Evolutionary conservation across 2,329 filamentous ascomycete species (phyloP).

Genomic region (Thielaviopsis ethacetica): DNA sequence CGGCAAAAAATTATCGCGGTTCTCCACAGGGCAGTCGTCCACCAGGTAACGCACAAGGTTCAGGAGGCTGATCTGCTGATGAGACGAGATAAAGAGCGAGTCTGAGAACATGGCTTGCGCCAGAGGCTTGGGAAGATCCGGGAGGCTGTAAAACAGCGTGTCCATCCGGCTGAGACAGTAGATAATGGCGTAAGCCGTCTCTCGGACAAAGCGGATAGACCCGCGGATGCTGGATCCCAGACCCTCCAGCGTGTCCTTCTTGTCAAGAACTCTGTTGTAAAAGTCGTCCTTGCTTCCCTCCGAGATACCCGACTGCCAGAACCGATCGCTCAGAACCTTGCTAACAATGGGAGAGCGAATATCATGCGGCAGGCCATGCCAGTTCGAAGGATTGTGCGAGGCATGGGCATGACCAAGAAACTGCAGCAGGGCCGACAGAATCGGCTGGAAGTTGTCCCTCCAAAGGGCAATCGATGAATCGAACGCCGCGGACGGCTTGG

Average conservation of each 20-base stretch:
- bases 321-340: slow-evolving; percentile 78
- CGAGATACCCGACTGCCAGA: slow-evolving; percentile 97
- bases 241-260: slow-evolving; percentile 78
- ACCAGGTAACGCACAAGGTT: slow-evolving; percentile 80
- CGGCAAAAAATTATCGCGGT: slow-evolving; percentile 66
- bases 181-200: slow-evolving; percentile 85
- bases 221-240: slow-evolving; percentile 87
- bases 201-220: slow-evolving; percentile 73
- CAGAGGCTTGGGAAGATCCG: slow-evolving; percentile 65
- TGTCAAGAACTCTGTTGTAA: slow-evolving; percentile 77
- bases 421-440: slow-evolving; percentile 74
- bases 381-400: slow-evolving; percentile 74
- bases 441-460: slow-evolving; percentile 63
- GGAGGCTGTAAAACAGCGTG: slow-evolving; percentile 78
- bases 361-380: slow-evolving; percentile 59
- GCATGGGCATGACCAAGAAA: slow-evolving; percentile 82
- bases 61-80: slow-evolving; percentile 86
- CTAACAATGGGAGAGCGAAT: slow-evolving; percentile 56
- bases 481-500: slow-evolving; percentile 55
- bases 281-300: slow-evolving; percentile 93
- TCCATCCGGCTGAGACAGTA: slow-evolving; percentile 85
- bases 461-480: slow-evolving; percentile 67
- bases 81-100: slow-evolving; percentile 67
- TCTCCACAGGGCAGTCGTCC: slow-evolving; percentile 72
- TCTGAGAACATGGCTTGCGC: slow-evolving; percentile 74